phyloP scores from a whole-genome alignment of 306 rosid species.

The Elaeagnus macrophylla region DNA sequence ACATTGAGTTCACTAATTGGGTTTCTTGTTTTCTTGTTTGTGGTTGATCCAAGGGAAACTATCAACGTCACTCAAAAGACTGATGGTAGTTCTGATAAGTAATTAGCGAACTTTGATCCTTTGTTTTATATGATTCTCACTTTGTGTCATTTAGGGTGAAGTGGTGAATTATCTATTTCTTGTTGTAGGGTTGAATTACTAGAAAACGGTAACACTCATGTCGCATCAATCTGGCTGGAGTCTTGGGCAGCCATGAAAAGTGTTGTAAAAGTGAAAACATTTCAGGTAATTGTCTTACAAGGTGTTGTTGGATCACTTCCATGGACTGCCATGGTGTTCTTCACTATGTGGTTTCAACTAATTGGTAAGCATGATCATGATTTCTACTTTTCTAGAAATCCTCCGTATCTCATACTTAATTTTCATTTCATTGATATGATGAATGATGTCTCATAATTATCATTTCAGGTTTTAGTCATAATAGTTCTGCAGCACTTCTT shows the following conservation, averaged over 20 bases:
- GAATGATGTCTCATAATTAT: slow-evolving; percentile 10
- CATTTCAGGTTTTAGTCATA: slow-evolving; percentile 77
- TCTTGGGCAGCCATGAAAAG: slow-evolving; percentile 77
- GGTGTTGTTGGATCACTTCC: slow-evolving; percentile 88
- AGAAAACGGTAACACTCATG: slow-evolving; percentile 34
- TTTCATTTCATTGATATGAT: slow-evolving; percentile 4
- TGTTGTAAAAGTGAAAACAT: slow-evolving; percentile 69
- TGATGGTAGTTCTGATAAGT: slow-evolving; percentile 42
- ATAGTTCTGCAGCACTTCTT: slow-evolving; percentile 63
- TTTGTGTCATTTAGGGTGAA: slow-evolving; percentile 8
- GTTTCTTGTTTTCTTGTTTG: slow-evolving; percentile 59
- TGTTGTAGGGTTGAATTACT: slow-evolving; percentile 40
- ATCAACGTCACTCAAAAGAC: slow-evolving; percentile 12
- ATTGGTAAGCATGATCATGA: slow-evolving; percentile 47
- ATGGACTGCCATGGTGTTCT: slow-evolving; percentile 99
- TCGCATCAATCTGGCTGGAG: slow-evolving; percentile 55
- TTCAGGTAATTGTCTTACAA: slow-evolving; percentile 84
- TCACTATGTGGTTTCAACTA: slow-evolving; percentile 98
- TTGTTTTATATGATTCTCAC: neutral
- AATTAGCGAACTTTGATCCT: slow-evolving; percentile 8
- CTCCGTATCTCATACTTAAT: neutral
- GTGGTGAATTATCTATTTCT: slow-evolving; percentile 7
- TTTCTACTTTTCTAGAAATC: neutral
- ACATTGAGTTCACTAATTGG: slow-evolving; percentile 72
- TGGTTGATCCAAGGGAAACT: slow-evolving; percentile 60